A percentile compares a stretch with the other conserved stretches of the same genome.
Conservation (phyloP, 1,284 basidiomycete genomes). For the Hypsizygus ulmarius region DNA sequence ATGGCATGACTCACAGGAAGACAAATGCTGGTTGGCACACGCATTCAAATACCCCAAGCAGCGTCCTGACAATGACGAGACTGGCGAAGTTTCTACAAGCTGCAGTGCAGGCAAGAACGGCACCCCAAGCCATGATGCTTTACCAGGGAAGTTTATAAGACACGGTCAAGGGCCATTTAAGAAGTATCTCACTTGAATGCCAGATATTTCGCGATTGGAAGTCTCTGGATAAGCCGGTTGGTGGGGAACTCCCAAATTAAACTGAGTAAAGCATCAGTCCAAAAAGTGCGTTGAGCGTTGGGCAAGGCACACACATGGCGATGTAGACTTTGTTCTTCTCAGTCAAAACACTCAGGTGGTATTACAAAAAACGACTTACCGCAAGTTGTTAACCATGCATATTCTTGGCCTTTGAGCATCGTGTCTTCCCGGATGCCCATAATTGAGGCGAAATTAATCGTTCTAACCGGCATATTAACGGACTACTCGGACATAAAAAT, state of each 20-base stretch:
- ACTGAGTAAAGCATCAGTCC: conserved; percentile 21
- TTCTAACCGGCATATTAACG: conserved; percentile 27
- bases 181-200: conserved; percentile 37
- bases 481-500: no score
- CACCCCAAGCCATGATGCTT: conserved; percentile 47
- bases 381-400: conserved; percentile 51
- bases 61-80: conserved; percentile 45
- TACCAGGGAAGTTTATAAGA: neutral
- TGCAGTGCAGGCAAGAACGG: conserved; percentile 47
- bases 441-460: conserved; percentile 54
- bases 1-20: conserved; percentile 28
- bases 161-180: neutral
- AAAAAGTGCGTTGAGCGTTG: neutral
- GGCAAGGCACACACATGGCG: conserved; percentile 29
- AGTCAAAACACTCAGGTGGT: neutral
- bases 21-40: conserved; percentile 52
- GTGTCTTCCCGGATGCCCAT: conserved; percentile 52
- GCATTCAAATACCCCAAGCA: conserved; percentile 49
- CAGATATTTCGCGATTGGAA: conserved; percentile 49
- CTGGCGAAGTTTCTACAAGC: conserved; percentile 47
- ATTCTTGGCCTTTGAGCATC: conserved; percentile 46
- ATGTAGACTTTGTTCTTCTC: conserved; percentile 37
- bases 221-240: conserved; percentile 44
- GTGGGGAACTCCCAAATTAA: conserved; percentile 50
- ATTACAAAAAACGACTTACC: conserved; percentile 27